phyloP scores from a whole-genome alignment of 768 basidiomycete genomes.

The Hortiboletus campestris region DNA sequence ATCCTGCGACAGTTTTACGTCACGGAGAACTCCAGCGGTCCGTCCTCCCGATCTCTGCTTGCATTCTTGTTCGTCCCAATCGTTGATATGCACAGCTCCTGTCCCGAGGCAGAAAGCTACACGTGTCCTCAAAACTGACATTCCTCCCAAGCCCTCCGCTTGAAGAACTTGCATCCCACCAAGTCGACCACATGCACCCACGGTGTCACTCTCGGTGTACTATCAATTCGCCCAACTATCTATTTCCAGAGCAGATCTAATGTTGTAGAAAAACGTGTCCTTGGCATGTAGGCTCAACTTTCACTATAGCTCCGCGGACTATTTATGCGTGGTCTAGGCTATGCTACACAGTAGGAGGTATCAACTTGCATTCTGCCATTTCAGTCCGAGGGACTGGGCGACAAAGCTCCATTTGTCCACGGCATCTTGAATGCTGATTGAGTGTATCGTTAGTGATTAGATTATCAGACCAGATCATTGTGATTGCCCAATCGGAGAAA shows the following conservation, averaged over 20 bases:
- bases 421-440: constrained; percentile 64
- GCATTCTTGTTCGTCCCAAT: constrained; percentile 2
- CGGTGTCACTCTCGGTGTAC: not conserved
- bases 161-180: not conserved
- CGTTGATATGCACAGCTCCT: constrained; percentile 58
- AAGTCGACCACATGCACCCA: not conserved
- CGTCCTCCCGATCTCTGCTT: constrained; percentile 12
- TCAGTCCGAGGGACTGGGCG: constrained; percentile 59
- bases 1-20: constrained; percentile 85
- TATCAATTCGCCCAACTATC: not conserved
- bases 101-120: constrained; percentile 85
- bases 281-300: not conserved
- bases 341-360: not conserved
- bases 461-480: constrained; percentile 7
- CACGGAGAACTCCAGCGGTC: constrained; percentile 91
- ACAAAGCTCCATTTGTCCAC: constrained; percentile 80
- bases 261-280: not conserved
- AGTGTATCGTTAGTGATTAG: constrained; percentile 3
- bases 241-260: not conserved
- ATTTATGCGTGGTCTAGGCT: not conserved
- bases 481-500: not conserved
- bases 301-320: not conserved
- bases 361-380: constrained; percentile 29
- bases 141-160: constrained; percentile 31
- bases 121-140: constrained; percentile 82